Base-by-base conservation (phyloP, 2,329 filamentous ascomycete species). In the Diplodia mutila region DNA sequence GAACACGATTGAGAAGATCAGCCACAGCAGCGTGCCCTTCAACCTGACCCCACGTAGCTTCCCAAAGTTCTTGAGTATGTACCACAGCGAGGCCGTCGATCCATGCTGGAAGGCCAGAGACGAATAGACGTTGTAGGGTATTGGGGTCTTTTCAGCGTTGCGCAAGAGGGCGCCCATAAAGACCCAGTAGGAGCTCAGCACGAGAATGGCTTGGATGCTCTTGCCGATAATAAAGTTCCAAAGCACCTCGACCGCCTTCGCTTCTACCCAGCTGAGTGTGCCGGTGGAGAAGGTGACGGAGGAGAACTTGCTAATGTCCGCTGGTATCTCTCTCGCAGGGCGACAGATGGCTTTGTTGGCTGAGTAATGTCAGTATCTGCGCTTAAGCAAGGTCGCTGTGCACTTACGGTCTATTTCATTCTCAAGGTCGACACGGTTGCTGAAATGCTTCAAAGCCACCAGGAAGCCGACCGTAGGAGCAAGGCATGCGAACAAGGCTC, bases 221-320 rank as follows among this genome's bases (percentile, higher is more conserved):
- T n/a, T 61, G n/a, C 66, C 66, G 32, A 67, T 27, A 8, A 67
- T 23, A 11, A 64, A 49, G 49, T 67, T 67, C 66, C 66, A 64
- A 32, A 49, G 32, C 8, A 67, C 66, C 25, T 67, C 66, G 34
- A 67, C 34, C 14, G 66, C 66, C 34, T 67, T 67, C 16, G 66
- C 66, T 32, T 67, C 49, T 18, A 48, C 66, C 27, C 59, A 49
- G n/a, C 14, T 67, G 9, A 67, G 59, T 7, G 59, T 63, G 46
- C 59, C 59, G 1, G 59, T 63, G 42, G 59, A 63, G n/a, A 63
- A 63, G 2, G 59, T 63, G 14, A 63, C 29, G 16, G 42, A 14
- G 1, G 59, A 51, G 12, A 63, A 63, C 18, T 29, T 63, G 25
- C 23, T 25, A 42, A 63, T 9, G 3, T 46, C 25, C 46, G 42